Conservation (phyloP, 805 yeast genomes). For the Sugiyamaella smithiae region DNA sequence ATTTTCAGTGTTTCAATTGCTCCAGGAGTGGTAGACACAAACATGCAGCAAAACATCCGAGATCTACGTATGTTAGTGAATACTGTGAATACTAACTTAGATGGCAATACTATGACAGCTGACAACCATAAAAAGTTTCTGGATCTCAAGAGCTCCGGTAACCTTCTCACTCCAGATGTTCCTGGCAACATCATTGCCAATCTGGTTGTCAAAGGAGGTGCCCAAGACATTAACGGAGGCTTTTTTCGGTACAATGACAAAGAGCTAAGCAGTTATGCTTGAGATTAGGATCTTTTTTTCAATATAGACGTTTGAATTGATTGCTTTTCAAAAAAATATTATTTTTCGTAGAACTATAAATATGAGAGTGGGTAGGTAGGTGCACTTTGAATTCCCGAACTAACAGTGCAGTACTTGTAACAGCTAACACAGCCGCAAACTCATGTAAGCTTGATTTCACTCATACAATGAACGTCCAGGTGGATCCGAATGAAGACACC, state of each 20-base stretch:
- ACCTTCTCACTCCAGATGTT: constrained; percentile 62
- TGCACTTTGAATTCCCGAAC: too few relatives aligned
- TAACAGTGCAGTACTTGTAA: too few relatives aligned
- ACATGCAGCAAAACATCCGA: constrained; percentile 82
- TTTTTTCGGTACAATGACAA: constrained; percentile 53
- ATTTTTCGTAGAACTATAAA: too few relatives aligned
- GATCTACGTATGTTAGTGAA: constrained; percentile 40
- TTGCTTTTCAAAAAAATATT: too few relatives aligned
- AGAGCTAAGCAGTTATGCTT: constrained; percentile 17
- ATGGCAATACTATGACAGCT: constrained; percentile 57
- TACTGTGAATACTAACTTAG: constrained; percentile 17
- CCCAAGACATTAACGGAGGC: constrained; percentile 57
- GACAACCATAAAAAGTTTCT: constrained; percentile 60
- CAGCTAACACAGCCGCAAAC: too few relatives aligned
- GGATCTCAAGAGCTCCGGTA: constrained; percentile 54
- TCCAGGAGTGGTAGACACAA: constrained; percentile 93
- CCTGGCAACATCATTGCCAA: constrained; percentile 73
- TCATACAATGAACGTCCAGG: constrained; percentile 61
- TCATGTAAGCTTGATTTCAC: too few relatives aligned
- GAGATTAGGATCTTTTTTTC: too few relatives aligned
- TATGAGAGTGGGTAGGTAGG: too few relatives aligned
- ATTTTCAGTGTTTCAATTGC: constrained; percentile 72
- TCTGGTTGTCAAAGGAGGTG: constrained; percentile 60
- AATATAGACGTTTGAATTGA: too few relatives aligned
- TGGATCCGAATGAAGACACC: constrained; percentile 93